Evolutionary conservation across 2,329 filamentous ascomycete species (phyloP), one percentile per base, ranked within the genome.

Genomic region (Akanthomyces muscarius): DNA sequence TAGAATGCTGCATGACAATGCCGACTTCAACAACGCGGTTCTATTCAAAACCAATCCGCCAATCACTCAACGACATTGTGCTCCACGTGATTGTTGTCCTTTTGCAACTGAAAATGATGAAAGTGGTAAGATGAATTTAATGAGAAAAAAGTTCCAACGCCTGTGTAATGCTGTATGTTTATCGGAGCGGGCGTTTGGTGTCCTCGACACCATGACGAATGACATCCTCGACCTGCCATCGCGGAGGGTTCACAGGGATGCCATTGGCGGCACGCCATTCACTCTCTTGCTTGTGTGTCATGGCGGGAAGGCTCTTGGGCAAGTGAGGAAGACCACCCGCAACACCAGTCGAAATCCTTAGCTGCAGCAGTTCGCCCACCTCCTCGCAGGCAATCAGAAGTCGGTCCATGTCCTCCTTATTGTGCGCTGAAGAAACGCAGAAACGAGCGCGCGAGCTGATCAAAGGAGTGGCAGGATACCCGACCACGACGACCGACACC

Each of bases 291-390:
- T 94, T 87, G 28, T 63, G 61, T 18, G 61, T 58, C 61, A 63
- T 63, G 11, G 86, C 82, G 0, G 85, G 83, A 45, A 91, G 81
- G 18, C 86, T 89, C 42, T 90, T 89, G 4, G 88, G 87, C 3
- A 94, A 81, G 10, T 90, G 88, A 56, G 91, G 85, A 44, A 90
- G 86, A 63, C 95, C 95, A 67, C 95, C 95, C 14, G 95, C 94
- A 70, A 97, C 86, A 68, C 95, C 95, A 16, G 91, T 96, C n/a
- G 92, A 96, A 78, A 96, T 97, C 80, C 97, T 98, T 73, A 99
- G 83, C 77, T 98, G 93, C 62, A 99, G 80, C 25, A 96, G 85
- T 68, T 97, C 91, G 63, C 94, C 93, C 63, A 97, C 87, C 76
- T 98, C 91, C 72, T 98, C 92, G 71, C 94, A 98, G 18, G 95